phyloP scores from a whole-genome alignment of 768 basidiomycete genomes.

The Glaciozyma martinii region DNA sequence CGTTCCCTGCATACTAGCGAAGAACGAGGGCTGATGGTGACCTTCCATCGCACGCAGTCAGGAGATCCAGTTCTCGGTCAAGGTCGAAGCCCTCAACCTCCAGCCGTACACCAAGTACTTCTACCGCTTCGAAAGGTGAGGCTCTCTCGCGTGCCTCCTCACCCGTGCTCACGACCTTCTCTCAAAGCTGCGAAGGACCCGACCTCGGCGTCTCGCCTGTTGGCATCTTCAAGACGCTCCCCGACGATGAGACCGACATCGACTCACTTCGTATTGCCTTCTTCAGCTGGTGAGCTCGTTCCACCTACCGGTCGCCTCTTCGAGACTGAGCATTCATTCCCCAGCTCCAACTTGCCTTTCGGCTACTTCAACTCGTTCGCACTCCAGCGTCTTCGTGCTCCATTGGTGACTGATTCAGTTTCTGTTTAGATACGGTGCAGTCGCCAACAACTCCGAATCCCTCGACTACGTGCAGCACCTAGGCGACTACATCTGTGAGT shows the following conservation, averaged over 20 bases:
- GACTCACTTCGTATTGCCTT: conserved; percentile 49
- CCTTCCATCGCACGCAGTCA: conserved; percentile 36
- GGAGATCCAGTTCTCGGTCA: conserved; percentile 56
- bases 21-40: not conserved
- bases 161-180: too few species aligned
- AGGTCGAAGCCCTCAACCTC: conserved; percentile 50
- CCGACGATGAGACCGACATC: conserved; percentile 46
- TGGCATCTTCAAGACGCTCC: conserved; percentile 50
- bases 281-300: conserved; percentile 45
- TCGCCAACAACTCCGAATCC: conserved; percentile 48
- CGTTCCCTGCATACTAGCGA: too few species aligned
- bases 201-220: conserved; percentile 44
- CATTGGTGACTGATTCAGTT: conserved; percentile 40
- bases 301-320: not conserved
- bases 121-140: conserved; percentile 45
- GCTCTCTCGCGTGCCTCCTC: not conserved
- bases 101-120: conserved; percentile 51
- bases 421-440: conserved; percentile 56
- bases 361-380: not conserved
- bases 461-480: conserved; percentile 51
- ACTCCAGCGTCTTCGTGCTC: not conserved
- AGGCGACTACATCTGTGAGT: conserved; percentile 44
- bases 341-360: conserved; percentile 45
- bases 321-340: not conserved
- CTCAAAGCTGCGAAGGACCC: conserved; percentile 47